A percentile compares a stretch with the other conserved stretches of the same genome.
These are phyloP conservation scores for Brassica incana DNA, from an alignment of 345 rosid genomes.

Conservation along the genomic window DNA sequence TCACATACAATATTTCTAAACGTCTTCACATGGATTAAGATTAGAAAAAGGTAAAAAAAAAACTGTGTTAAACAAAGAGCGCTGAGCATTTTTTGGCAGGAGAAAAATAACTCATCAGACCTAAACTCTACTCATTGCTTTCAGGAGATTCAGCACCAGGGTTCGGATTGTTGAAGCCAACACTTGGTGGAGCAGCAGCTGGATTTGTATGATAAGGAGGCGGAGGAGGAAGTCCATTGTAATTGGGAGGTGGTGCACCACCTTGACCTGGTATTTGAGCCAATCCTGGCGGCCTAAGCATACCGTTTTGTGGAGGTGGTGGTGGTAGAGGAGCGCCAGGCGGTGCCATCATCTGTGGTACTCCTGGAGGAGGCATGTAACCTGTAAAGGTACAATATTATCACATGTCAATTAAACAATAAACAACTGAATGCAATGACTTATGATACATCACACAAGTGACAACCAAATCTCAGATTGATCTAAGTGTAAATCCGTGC, in stretches of 20 bases:
- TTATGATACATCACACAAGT: neutral
- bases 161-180: conserved; percentile 57
- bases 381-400: conserved; percentile 28
- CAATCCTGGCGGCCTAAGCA: conserved; percentile 59
- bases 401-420: neutral
- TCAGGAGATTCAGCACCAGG: conserved; percentile 55
- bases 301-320: conserved; percentile 82
- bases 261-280: conserved; percentile 60
- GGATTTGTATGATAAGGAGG: conserved; percentile 63
- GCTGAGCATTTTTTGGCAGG: neutral
- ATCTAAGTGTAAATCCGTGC: neutral
- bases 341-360: conserved; percentile 77
- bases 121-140: conserved; percentile 47
- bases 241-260: conserved; percentile 47
- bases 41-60: conserved; percentile 16
- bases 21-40: conserved; percentile 10
- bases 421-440: neutral
- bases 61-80: conserved; percentile 14
- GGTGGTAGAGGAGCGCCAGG: conserved; percentile 89
- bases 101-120: conserved; percentile 26
- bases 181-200: conserved; percentile 51
- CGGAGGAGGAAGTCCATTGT: conserved; percentile 48
- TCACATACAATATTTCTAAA: conserved; percentile 28
- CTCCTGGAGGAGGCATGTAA: conserved; percentile 54
- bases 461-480: neutral